Evolutionary conservation across 108 stramenopile genomes (phyloP).

Genomic region (Schizochytrium sp.): DNA sequence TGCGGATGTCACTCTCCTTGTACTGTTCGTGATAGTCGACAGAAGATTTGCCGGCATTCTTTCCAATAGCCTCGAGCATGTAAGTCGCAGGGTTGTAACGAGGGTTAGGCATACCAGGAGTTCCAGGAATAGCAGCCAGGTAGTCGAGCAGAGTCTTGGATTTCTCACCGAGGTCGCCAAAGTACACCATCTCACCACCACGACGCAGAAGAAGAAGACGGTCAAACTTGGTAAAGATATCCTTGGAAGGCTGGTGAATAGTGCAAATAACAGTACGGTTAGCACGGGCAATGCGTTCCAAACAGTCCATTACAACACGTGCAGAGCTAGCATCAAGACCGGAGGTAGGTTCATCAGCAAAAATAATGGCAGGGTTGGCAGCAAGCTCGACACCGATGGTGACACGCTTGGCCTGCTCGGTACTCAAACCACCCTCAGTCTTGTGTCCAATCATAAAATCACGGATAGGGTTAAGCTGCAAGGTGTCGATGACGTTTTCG

Average conservation of each 20-base stretch:
- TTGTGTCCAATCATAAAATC: constrained; percentile 80
- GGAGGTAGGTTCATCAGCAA: constrained; percentile 80
- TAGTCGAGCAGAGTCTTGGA: constrained; percentile 77
- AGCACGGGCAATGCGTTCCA: constrained; percentile 71
- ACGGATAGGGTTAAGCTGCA: constrained; percentile 82
- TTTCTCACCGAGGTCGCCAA: constrained; percentile 83
- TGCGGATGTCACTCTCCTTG: background rate
- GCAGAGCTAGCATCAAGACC: constrained; percentile 83
- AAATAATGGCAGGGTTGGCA: constrained; percentile 79
- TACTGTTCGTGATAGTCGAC: constrained; percentile 64
- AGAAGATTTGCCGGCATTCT: constrained; percentile 63
- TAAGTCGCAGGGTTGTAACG: constrained; percentile 84
- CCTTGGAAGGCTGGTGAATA: constrained; percentile 88
- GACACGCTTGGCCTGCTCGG: constrained; percentile 83
- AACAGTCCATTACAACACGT: constrained; percentile 74
- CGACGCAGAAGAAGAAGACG: constrained; percentile 83
- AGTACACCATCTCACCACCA: constrained; percentile 85
- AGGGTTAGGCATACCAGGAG: constrained; percentile 64
- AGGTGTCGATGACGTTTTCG: constrained; percentile 80
- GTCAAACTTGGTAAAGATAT: constrained; percentile 86
- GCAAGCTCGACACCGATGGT: constrained; percentile 84
- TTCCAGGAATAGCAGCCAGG: constrained; percentile 65
- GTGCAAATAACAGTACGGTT: constrained; percentile 83
- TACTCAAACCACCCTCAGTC: constrained; percentile 78
- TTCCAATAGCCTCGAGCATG: constrained; percentile 84